Conservation (phyloP, 2,329 filamentous ascomycete species). For the Blumeriella jaapii region DNA sequence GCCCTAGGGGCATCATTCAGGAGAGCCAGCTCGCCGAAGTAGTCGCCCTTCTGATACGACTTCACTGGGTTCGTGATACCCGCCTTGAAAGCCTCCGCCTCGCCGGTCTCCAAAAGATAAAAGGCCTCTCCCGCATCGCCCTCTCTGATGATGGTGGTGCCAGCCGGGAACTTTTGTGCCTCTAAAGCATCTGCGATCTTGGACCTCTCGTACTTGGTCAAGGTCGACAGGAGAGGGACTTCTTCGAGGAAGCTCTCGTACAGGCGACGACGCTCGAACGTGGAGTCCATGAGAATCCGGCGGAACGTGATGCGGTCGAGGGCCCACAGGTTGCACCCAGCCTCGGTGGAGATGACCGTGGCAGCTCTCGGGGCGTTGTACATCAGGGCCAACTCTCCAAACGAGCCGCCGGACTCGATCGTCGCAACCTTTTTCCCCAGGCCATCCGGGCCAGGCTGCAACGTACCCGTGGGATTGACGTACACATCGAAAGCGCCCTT, state of each 20-base stretch:
- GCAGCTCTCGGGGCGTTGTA: conserved; percentile 96
- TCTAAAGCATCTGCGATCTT: conserved; percentile 97
- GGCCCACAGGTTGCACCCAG: conserved; percentile 77
- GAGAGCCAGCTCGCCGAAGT: conserved; percentile 90
- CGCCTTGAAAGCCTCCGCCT: conserved; percentile 78
- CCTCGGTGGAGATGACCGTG: conserved; percentile 75
- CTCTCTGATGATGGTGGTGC: conserved; percentile 77
- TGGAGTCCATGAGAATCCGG: conserved; percentile 95
- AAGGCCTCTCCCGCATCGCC: conserved; percentile 88
- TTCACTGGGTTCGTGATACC: conserved; percentile 60
- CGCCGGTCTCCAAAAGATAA: conserved; percentile 78
- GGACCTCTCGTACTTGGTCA: conserved; percentile 86
- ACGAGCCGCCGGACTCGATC: conserved; percentile 81
- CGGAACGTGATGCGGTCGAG: conserved; percentile 94
- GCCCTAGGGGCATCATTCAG: conserved; percentile 89
- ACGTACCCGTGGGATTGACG: conserved; percentile 65
- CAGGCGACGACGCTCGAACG: conserved; percentile 89
- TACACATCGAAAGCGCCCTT: conserved; percentile 83
- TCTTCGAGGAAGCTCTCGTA: conserved; percentile 96
- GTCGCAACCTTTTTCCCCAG: conserved; percentile 72
- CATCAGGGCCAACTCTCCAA: conserved; percentile 95
- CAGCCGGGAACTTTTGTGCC: conserved; percentile 71
- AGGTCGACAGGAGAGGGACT: conserved; percentile 69
- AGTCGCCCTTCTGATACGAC: conserved; percentile 81
- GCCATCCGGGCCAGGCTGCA: conserved; percentile 71